Evolutionary conservation across 2,329 filamentous ascomycete genomes (phyloP).

Genomic region (Ophiostoma himal-ulmi): DNA sequence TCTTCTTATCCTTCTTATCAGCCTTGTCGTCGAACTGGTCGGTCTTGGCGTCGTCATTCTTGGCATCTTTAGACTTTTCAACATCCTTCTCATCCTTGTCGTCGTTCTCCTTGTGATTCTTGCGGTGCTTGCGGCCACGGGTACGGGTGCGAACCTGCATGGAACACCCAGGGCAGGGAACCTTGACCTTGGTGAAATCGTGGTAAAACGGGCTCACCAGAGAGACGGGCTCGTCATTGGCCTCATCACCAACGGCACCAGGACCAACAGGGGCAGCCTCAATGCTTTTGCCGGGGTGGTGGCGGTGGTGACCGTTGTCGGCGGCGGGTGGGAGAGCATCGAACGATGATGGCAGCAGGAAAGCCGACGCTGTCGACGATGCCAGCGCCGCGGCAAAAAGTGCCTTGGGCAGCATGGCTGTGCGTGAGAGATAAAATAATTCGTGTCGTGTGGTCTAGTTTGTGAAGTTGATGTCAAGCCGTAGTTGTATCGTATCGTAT

Average conservation of each 20-base stretch:
- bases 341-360: conserved; percentile 50
- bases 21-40: not conserved
- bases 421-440: not conserved
- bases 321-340: conserved; percentile 28
- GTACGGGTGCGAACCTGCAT: conserved; percentile 31
- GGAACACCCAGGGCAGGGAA: conserved; percentile 52
- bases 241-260: not conserved
- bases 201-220: conserved; percentile 39
- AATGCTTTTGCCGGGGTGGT: conserved; percentile 2
- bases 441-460: too few relatives aligned
- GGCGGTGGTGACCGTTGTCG: not conserved
- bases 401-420: conserved; percentile 37
- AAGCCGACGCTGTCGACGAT: conserved; percentile 38
- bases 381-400: conserved; percentile 41
- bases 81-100: not conserved
- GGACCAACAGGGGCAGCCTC: not conserved
- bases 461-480: not conserved
- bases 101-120: not conserved
- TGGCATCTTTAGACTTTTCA: not conserved
- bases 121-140: conserved; percentile 21
- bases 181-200: conserved; percentile 35
- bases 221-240: not conserved
- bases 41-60: not conserved
- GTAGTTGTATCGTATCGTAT: not conserved
- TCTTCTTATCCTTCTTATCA: not conserved